Percentiles rank a stretch among this genome's conserved stretches.
phyloP scores from a whole-genome alignment of 2,329 filamentous ascomycete species.

The Hypoxylon sp. region DNA sequence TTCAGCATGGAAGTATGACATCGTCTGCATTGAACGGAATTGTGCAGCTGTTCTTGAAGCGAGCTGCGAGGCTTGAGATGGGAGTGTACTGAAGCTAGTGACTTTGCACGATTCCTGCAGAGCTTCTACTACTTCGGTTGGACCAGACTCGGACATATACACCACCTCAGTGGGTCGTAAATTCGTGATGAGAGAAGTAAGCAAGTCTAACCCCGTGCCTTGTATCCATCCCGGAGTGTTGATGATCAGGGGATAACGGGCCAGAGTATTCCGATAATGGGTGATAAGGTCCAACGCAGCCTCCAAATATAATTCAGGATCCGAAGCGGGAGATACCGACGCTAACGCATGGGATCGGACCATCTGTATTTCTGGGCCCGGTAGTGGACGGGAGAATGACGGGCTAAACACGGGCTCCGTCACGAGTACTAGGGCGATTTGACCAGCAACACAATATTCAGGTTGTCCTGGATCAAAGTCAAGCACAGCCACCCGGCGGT shows the following conservation, averaged over 20 bases:
- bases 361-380: constrained; percentile 56
- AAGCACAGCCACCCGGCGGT: constrained; percentile 68
- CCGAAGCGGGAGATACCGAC: constrained; percentile 74
- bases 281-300: constrained; percentile 75
- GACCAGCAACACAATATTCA: constrained; percentile 79
- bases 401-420: constrained; percentile 74
- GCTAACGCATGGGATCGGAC: constrained; percentile 77
- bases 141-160: constrained; percentile 77
- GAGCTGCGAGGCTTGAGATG: constrained; percentile 71
- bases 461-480: constrained; percentile 85
- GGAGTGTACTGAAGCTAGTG: constrained; percentile 65
- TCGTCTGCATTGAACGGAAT: constrained; percentile 80
- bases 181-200: constrained; percentile 69
- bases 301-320: constrained; percentile 75
- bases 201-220: constrained; percentile 76
- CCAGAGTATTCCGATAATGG: constrained; percentile 65
- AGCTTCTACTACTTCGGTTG: constrained; percentile 68
- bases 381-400: constrained; percentile 73
- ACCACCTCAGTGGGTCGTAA: constrained; percentile 73
- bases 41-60: constrained; percentile 74
- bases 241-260: constrained; percentile 72
- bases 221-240: constrained; percentile 84
- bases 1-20: constrained; percentile 80
- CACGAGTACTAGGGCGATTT: constrained; percentile 76
- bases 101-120: constrained; percentile 62